phyloP scores from a whole-genome alignment of 495 filamentous ascomycete genomes.

The Saxophila tyrrhenica region DNA sequence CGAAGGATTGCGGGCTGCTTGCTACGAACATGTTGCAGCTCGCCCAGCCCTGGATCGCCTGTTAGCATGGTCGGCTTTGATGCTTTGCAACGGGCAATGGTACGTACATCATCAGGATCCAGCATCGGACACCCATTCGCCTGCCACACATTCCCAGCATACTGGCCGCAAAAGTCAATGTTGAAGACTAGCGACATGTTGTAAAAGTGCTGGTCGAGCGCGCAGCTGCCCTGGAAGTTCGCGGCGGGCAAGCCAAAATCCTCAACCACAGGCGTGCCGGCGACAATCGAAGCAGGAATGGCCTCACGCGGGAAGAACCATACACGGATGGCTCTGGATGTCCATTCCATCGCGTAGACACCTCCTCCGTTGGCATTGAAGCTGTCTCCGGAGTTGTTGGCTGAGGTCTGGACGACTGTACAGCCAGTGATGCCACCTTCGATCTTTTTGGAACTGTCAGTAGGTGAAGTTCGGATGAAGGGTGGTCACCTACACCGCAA shows the following conservation, averaged over 20 bases:
- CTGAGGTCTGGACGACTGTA: constrained; percentile 20
- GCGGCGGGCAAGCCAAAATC: constrained; percentile 54
- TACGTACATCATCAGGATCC: neutral
- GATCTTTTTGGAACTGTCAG: constrained; percentile 6
- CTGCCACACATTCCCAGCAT: constrained; percentile 54
- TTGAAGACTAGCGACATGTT: constrained; percentile 69
- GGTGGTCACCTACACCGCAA: constrained; percentile 41
- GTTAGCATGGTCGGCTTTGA: neutral
- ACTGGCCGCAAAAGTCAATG: constrained; percentile 80
- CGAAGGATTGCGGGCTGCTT: constrained; percentile 25
- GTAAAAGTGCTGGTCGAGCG: constrained; percentile 53
- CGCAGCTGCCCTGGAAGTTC: constrained; percentile 49
- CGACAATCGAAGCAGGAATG: constrained; percentile 48
- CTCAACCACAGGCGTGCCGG: constrained; percentile 44
- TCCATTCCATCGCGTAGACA: constrained; percentile 74
- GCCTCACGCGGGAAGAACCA: constrained; percentile 62
- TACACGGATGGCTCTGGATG: constrained; percentile 50
- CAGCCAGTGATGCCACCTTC: constrained; percentile 5
- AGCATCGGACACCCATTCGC: constrained; percentile 15
- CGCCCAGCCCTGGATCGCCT: constrained; percentile 5
- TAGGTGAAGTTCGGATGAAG: constrained; percentile 33
- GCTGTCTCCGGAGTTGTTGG: constrained; percentile 45
- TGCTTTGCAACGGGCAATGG: neutral
- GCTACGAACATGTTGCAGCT: constrained; percentile 27
- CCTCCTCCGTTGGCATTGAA: constrained; percentile 64